Conservation (phyloP, 2,329 filamentous ascomycete species). For the Diaporthe capsici region DNA sequence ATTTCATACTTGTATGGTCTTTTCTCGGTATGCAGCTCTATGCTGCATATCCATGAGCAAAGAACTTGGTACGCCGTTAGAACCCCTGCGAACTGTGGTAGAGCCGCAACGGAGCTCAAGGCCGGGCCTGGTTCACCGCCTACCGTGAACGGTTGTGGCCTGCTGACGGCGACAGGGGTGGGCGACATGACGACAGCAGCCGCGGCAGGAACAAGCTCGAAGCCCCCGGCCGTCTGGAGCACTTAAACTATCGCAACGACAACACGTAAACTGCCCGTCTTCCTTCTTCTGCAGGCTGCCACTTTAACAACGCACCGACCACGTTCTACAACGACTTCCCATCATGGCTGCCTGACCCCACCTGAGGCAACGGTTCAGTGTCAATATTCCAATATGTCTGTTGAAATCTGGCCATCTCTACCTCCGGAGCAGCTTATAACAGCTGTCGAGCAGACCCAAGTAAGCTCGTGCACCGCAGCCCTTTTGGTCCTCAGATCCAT, state of each 20-base stretch:
- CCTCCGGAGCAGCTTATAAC: constrained; percentile 64
- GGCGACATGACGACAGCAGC: constrained; percentile 18
- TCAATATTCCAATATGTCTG: constrained; percentile 61
- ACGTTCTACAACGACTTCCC: background rate
- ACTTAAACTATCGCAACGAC: constrained; percentile 8
- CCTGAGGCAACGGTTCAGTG: constrained; percentile 24
- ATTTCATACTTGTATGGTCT: too few species aligned
- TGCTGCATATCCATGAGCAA: background rate
- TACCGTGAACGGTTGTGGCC: background rate
- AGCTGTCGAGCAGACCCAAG: constrained; percentile 65
- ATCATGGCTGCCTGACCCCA: constrained; percentile 48
- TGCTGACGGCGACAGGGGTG: background rate
- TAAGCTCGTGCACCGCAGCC: constrained; percentile 50
- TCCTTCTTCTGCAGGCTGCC: constrained; percentile 22
- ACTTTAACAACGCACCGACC: background rate
- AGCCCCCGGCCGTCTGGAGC: background rate
- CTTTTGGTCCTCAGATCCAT: constrained; percentile 15
- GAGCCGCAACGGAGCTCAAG: background rate
- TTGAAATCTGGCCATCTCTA: constrained; percentile 71
- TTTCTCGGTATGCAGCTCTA: background rate
- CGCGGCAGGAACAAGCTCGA: constrained; percentile 10
- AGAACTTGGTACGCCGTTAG: background rate
- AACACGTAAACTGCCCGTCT: background rate
- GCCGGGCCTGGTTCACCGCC: background rate
- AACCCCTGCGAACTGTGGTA: background rate